Percentiles rank a stretch among this genome's conserved stretches.
Conservation (phyloP, 352 stramenopile species). For the Pilasporangium apinafurcum region DNA sequence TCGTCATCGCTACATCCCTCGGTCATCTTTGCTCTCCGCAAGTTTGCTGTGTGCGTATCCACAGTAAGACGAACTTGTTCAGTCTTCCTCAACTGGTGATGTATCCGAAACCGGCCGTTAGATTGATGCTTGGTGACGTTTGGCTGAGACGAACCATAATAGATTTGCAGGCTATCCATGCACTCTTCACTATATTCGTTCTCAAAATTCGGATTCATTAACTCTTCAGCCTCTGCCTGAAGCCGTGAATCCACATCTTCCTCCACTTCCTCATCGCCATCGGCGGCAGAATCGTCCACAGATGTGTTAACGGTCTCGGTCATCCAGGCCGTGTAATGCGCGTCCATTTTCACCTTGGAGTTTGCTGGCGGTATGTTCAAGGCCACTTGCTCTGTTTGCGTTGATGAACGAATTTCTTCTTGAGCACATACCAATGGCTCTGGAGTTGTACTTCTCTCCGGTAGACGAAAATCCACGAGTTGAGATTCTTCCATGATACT, state of each 20-base stretch:
- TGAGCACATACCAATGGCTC: constrained; percentile 28
- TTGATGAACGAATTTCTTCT: constrained; percentile 4
- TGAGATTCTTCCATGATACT: constrained; percentile 42
- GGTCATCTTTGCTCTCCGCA: background rate
- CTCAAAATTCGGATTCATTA: constrained; percentile 80
- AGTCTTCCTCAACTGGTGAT: background rate
- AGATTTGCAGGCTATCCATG: constrained; percentile 68
- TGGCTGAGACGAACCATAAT: constrained; percentile 37
- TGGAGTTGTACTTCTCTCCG: constrained; percentile 50
- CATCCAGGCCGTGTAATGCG: background rate
- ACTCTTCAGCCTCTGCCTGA: constrained; percentile 45
- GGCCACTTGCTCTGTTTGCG: background rate
- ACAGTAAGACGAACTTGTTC: background rate
- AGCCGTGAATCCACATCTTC: constrained; percentile 31
- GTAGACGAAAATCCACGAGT: constrained; percentile 37
- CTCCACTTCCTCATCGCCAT: constrained; percentile 18
- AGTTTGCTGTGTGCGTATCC: no score
- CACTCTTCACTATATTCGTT: constrained; percentile 78
- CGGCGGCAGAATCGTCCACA: constrained; percentile 11
- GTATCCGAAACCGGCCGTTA: constrained; percentile 1
- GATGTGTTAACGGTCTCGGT: no score
- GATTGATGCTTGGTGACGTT: constrained; percentile 10
- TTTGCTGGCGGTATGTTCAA: background rate
- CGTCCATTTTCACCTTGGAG: no score
- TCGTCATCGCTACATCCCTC: background rate